These are phyloP conservation scores for Penicillium sumatraense DNA, from an alignment of 2,329 filamentous ascomycete genomes.

Conservation along the genomic window DNA sequence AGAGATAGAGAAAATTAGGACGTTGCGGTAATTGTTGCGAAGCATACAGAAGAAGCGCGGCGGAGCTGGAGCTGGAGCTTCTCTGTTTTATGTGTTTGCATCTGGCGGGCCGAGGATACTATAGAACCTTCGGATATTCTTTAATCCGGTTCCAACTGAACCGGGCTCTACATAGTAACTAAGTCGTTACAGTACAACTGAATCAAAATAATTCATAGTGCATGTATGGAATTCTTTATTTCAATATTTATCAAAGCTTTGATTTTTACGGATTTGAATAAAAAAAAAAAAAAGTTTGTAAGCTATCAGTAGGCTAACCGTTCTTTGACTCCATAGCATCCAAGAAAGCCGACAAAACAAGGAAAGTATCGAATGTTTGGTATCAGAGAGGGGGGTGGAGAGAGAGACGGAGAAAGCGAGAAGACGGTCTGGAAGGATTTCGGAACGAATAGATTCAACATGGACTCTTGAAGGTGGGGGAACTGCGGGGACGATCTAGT, in stretches of 20 bases:
- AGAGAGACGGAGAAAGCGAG: not conserved
- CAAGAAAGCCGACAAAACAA: slow-evolving; percentile 3
- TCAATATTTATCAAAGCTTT: not conserved
- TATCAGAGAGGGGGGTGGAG: slow-evolving; percentile 14
- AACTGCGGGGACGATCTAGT: slow-evolving; percentile 5
- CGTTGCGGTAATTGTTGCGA: not conserved
- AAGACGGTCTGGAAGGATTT: not conserved
- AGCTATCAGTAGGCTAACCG: slow-evolving; percentile 17
- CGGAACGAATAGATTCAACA: slow-evolving; percentile 9
- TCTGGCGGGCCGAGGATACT: too few relatives aligned
- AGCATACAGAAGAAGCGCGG: not conserved
- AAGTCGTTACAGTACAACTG: too few relatives aligned
- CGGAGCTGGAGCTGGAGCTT: not conserved
- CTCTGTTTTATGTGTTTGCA: slow-evolving; percentile 20
- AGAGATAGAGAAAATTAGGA: not conserved
- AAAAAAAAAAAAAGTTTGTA: slow-evolving; percentile 3
- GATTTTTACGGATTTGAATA: not conserved
- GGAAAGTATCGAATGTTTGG: slow-evolving; percentile 15
- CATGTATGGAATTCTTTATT: not conserved
- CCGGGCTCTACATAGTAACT: too few relatives aligned
- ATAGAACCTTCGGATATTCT: too few relatives aligned
- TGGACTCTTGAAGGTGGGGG: slow-evolving; percentile 12
- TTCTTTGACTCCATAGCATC: slow-evolving; percentile 20
- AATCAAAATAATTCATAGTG: not conserved
- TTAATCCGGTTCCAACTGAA: too few relatives aligned